These are phyloP conservation scores for Geotrichum aggregatum DNA, from an alignment of 1,139 yeast genomes.

Conservation along the genomic window DNA sequence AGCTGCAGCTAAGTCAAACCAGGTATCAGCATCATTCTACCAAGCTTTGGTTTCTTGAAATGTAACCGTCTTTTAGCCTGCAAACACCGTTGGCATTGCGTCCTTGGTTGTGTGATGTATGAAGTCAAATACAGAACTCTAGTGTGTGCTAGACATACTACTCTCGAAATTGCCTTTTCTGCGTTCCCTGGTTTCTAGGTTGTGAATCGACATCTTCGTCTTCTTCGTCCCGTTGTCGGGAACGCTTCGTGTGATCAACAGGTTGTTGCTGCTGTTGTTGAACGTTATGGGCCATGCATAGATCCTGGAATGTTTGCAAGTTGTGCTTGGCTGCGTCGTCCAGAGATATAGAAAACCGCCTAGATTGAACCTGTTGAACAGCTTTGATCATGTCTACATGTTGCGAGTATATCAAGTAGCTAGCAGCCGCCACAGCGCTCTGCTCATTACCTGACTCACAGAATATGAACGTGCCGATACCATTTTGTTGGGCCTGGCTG, in stretches of 20 bases:
- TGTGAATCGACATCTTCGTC: background rate
- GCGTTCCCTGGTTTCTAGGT: background rate
- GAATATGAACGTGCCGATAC: conserved; percentile 28
- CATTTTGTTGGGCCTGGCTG: conserved; percentile 18
- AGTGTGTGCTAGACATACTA: too few relatives aligned
- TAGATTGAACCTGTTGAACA: conserved; percentile 33
- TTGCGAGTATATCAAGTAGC: conserved; percentile 30
- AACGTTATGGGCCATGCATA: conserved; percentile 24
- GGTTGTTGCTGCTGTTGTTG: background rate
- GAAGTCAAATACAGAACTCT: too few relatives aligned
- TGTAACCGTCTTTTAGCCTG: too few relatives aligned
- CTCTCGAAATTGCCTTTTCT: background rate
- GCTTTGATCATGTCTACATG: conserved; percentile 27
- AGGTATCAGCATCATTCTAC: too few relatives aligned
- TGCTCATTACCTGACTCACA: conserved; percentile 39
- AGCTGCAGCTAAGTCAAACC: too few relatives aligned
- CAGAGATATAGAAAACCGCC: conserved; percentile 32
- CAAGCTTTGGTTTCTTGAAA: too few relatives aligned
- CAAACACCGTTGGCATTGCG: too few relatives aligned
- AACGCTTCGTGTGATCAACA: background rate
- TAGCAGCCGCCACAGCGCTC: conserved; percentile 35
- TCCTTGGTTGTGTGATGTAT: too few relatives aligned
- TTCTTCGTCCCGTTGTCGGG: conserved; percentile 4
- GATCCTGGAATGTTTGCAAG: conserved; percentile 29
- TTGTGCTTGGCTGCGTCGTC: conserved; percentile 30